Evolutionary conservation across 257 asterid species (phyloP).

Genomic region (Ilex aquifolium): DNA sequence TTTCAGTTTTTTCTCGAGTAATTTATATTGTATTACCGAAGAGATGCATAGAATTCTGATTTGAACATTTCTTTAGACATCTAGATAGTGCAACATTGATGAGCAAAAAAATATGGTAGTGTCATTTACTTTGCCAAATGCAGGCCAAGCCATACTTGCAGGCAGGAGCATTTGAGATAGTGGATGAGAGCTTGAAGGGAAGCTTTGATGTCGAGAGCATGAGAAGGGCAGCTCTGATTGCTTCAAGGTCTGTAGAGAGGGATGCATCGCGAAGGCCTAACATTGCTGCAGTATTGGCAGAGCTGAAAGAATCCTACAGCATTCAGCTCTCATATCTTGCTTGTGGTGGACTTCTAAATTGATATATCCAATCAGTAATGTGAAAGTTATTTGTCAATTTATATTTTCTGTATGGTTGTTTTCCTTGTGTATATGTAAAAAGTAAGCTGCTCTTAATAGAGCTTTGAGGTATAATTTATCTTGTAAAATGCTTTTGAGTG

Average conservation of each 20-base stretch:
- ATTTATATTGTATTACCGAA: no score
- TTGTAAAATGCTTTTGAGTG: not conserved
- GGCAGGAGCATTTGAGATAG: constrained; percentile 90
- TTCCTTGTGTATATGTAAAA: no score
- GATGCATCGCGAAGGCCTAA: constrained; percentile 77
- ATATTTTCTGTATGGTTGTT: no score
- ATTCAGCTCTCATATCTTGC: constrained; percentile 77
- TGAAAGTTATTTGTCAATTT: constrained; percentile 1
- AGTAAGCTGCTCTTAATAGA: not conserved
- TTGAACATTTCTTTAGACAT: no score
- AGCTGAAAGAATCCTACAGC: constrained; percentile 74
- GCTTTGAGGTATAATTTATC: not conserved
- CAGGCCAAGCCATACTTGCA: constrained; percentile 98
- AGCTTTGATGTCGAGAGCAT: constrained; percentile 77
- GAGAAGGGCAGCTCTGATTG: constrained; percentile 71
- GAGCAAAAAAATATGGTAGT: no score
- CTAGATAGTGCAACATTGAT: no score
- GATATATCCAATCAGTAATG: constrained; percentile 3
- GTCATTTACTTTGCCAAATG: constrained; percentile 7
- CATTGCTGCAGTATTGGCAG: constrained; percentile 61
- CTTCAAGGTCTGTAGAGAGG: constrained; percentile 83
- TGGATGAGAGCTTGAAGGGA: constrained; percentile 75
- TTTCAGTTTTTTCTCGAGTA: no score
- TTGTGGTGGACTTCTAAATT: constrained; percentile 42
- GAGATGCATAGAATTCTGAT: no score